Conservation (phyloP, 225 moss, liverwort and hornwort species). For the Pseudoscleropodium purum region DNA sequence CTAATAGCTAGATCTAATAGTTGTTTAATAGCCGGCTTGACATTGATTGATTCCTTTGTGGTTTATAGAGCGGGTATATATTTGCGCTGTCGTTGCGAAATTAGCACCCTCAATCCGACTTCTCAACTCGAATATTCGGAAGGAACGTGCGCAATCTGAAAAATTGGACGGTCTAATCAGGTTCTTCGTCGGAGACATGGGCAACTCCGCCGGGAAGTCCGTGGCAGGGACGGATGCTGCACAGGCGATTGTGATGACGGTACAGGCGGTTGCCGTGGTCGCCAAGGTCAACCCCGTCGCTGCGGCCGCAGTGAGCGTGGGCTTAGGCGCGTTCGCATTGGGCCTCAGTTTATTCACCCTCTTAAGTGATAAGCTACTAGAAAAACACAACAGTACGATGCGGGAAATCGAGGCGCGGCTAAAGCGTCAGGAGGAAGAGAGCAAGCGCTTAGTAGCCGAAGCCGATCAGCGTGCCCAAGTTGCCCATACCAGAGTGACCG, state of each 20-base stretch:
- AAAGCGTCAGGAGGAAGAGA: not conserved
- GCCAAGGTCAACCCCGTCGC: not conserved
- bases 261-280: not conserved
- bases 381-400: not conserved
- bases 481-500: not conserved
- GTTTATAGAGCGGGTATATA: not conserved
- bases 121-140: not conserved
- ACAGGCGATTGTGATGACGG: no score
- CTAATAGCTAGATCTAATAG: not conserved
- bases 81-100: not conserved
- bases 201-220: no score
- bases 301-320: not conserved
- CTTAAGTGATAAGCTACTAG: not conserved
- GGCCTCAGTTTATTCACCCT: not conserved
- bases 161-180: not conserved
- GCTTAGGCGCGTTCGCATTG: not conserved
- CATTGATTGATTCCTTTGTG: not conserved
- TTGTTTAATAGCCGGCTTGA: not conserved
- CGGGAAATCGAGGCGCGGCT: not conserved
- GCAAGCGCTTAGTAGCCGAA: no score
- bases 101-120: not conserved
- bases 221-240: no score
- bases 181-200: not conserved
- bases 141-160: not conserved
- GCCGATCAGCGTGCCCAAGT: not conserved